These are phyloP conservation scores for Podila clonocystis DNA, from an alignment of 192 early-diverging fungal genomes.

Conservation along the genomic window DNA sequence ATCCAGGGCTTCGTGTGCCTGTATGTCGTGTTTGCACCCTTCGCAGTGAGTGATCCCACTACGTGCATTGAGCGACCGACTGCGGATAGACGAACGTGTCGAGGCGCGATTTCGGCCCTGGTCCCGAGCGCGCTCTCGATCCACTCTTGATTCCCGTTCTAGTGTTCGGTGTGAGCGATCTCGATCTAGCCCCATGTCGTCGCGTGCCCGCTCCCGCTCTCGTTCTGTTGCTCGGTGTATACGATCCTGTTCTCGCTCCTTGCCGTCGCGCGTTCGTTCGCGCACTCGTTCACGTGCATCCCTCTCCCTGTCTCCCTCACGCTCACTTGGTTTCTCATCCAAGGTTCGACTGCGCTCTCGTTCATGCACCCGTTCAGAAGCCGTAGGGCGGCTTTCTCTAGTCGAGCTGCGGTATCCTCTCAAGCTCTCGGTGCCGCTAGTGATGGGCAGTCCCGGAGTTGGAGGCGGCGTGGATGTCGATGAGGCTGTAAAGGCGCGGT, in stretches of 20 bases:
- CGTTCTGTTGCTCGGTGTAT: background rate
- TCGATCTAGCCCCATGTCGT: background rate
- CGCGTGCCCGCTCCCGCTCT: background rate
- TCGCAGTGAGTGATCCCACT: slow-evolving; percentile 31
- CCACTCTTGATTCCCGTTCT: slow-evolving; percentile 2
- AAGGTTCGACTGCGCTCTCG: background rate
- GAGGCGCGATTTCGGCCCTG: slow-evolving; percentile 14
- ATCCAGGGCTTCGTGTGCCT: slow-evolving; percentile 13
- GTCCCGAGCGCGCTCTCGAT: slow-evolving; percentile 9
- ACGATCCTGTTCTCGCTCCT: background rate
- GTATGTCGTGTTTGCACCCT: slow-evolving; percentile 44
- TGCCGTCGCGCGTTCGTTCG: slow-evolving; percentile 2
- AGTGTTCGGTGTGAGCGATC: background rate
- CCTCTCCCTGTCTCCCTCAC: slow-evolving; percentile 2
- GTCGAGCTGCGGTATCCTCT: slow-evolving; percentile 26
- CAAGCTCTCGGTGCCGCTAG: slow-evolving; percentile 15
- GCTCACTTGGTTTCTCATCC: background rate
- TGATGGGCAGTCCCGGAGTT: slow-evolving; percentile 20
- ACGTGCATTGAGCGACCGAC: slow-evolving; percentile 33
- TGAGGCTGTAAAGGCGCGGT: background rate
- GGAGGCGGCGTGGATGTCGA: slow-evolving; percentile 32
- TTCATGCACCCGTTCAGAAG: slow-evolving; percentile 9
- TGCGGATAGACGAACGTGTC: slow-evolving; percentile 29
- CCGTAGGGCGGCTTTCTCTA: slow-evolving; percentile 20
- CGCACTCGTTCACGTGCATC: background rate